Conservation (phyloP, 495 filamentous ascomycete genomes). For the Podospora comata region DNA sequence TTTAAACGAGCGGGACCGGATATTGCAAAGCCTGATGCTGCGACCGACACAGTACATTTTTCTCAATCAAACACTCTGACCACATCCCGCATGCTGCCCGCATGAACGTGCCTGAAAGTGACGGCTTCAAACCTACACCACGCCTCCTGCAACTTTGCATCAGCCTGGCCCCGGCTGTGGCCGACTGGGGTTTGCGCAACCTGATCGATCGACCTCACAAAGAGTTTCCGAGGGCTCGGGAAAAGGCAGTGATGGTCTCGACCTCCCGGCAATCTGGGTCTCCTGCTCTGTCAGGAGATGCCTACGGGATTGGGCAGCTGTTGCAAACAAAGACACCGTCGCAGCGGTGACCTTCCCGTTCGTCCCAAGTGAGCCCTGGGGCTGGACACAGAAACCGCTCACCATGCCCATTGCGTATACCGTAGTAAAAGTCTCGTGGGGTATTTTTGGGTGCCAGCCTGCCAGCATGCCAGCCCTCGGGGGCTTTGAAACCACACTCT, state of each 20-base stretch:
- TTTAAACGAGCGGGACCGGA: conserved; percentile 4
- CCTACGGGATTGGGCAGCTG: not conserved
- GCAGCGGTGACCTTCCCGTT: not conserved
- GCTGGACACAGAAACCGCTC: not conserved
- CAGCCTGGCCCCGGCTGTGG: not conserved
- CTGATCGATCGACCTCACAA: not conserved
- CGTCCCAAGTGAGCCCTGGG: not conserved
- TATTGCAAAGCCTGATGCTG: not conserved
- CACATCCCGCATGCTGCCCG: not conserved
- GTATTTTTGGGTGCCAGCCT: not conserved
- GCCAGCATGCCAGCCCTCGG: not conserved
- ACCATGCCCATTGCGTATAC: not conserved
- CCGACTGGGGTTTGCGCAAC: not conserved
- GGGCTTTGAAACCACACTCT: not conserved
- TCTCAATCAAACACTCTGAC: not conserved
- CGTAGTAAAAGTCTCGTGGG: not conserved
- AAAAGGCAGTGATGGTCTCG: not conserved
- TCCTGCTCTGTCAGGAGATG: not conserved
- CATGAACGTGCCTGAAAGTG: not conserved
- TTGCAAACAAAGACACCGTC: not conserved
- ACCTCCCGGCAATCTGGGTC: not conserved
- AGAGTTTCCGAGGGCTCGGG: not conserved
- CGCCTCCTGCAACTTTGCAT: not conserved
- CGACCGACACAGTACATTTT: not conserved
- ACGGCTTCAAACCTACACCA: not conserved